Evolutionary conservation across 345 rosid species (phyloP), one percentile per base, ranked within the genome.

Genomic region (Punica granatum): DNA sequence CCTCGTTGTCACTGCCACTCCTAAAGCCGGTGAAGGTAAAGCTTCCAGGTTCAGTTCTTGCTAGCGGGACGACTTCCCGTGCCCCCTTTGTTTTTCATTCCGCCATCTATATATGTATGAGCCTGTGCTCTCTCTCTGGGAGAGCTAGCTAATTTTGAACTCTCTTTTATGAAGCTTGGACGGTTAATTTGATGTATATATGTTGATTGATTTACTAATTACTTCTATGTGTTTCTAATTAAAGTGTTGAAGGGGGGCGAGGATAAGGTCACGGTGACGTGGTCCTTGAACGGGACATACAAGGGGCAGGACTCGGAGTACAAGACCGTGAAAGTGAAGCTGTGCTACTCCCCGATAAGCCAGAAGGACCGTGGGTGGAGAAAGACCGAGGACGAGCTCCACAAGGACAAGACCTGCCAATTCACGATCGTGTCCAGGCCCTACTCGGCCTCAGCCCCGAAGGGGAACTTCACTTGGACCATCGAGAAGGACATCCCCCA

Each of bases 351-450:
- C 11, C 92, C 92, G 0, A 23, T 83, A 35, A 91, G 97, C 83
- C 97, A 87, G 68, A 73, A 51, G 58, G 91, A 91, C 65, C 83
- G 97, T 32, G 80, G 88, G 1, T 87, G 97, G 97, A 79, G 97
- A 49, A 91, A 78, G 64, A 84, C 91, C 0, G 67, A 8, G 36
- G 90, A 91, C 68, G 34, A 72, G 32, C 67, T 89, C 12, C 15
- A 23, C 46, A 88, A 79, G 72, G 96, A 91, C 83, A 88, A 70
- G 79, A 91, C 88, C 9, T 88, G 97, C 76, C 84, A 66, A 67
- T 30, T 74, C 63, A 70, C 69, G 31, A 80, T 88, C 31, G 82
- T 63, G 3, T n/a, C 79, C 4, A 72, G 44, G 48, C 88, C 88
- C 6, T 82, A 84, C 74, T 59, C 39, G 34, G 12, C 75, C 15